phyloP scores from a whole-genome alignment of 768 basidiomycete genomes.

The Xanthoconium purpureum region DNA sequence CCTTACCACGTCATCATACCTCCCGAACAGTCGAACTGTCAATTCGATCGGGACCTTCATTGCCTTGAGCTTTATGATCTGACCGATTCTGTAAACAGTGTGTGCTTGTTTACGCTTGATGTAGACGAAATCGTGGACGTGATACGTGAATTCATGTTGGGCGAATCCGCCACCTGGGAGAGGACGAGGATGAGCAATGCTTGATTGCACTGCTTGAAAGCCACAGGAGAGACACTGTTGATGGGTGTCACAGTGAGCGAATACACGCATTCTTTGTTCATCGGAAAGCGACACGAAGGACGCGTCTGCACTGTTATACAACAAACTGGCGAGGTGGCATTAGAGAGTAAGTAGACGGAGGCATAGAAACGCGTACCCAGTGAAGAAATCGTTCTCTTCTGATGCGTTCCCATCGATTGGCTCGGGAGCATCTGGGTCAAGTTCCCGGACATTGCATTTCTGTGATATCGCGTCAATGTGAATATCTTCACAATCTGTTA shows the following conservation, averaged over 20 bases:
- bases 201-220: slow-evolving; percentile 27
- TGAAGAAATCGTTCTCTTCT: slow-evolving; percentile 51
- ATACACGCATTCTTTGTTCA: slow-evolving; percentile 27
- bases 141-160: slow-evolving; percentile 47
- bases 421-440: slow-evolving; percentile 44
- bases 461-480: slow-evolving; percentile 53
- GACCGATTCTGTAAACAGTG: slow-evolving; percentile 47
- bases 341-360: neutral
- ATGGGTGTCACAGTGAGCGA: slow-evolving; percentile 31
- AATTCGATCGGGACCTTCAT: slow-evolving; percentile 27
- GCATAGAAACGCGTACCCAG: slow-evolving; percentile 40
- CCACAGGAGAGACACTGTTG: slow-evolving; percentile 53
- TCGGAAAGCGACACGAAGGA: slow-evolving; percentile 47
- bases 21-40: slow-evolving; percentile 42
- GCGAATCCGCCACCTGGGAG: slow-evolving; percentile 36
- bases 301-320: slow-evolving; percentile 48
- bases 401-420: slow-evolving; percentile 40
- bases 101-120: slow-evolving; percentile 35
- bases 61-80: slow-evolving; percentile 45
- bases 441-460: slow-evolving; percentile 50
- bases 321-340: slow-evolving; percentile 35
- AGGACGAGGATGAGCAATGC: slow-evolving; percentile 22
- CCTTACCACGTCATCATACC: slow-evolving; percentile 42
- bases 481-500: slow-evolving; percentile 54
- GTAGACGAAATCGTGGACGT: slow-evolving; percentile 62